phyloP scores from a whole-genome alignment of 1,139 yeast species.

The Saccharomyces hybrid region DNA sequence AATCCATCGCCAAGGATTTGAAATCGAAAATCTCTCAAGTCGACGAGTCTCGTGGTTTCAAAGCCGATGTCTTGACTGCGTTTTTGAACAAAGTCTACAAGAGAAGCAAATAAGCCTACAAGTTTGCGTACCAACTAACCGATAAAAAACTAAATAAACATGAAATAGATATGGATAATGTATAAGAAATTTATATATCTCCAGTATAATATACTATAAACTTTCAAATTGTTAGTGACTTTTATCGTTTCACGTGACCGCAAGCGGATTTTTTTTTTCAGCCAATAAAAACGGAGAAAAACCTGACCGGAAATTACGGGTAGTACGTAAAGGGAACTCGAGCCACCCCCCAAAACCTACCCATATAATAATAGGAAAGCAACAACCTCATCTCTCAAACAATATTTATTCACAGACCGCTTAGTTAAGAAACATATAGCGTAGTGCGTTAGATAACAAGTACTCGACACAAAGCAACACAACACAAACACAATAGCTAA shows the following conservation, averaged over 20 bases:
- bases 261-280: neutral
- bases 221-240: neutral
- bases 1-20: conserved; percentile 58
- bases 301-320: neutral
- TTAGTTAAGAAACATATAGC: neutral
- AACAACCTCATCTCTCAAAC: neutral
- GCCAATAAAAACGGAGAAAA: neutral
- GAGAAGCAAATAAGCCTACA: conserved; percentile 56
- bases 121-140: neutral
- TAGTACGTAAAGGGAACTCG: neutral
- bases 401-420: neutral
- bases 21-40: conserved; percentile 54
- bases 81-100: conserved; percentile 90
- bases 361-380: neutral
- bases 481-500: neutral
- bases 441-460: neutral
- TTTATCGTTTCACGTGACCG: neutral
- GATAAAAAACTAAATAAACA: neutral
- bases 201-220: neutral
- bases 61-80: conserved; percentile 70
- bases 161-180: neutral
- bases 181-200: neutral
- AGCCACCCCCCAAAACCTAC: neutral
- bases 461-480: neutral
- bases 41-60: conserved; percentile 90